Evolutionary conservation across 1,139 yeast species (phyloP), one percentile per base, ranked within the genome.

Genomic region (Ogataea hybrid): DNA sequence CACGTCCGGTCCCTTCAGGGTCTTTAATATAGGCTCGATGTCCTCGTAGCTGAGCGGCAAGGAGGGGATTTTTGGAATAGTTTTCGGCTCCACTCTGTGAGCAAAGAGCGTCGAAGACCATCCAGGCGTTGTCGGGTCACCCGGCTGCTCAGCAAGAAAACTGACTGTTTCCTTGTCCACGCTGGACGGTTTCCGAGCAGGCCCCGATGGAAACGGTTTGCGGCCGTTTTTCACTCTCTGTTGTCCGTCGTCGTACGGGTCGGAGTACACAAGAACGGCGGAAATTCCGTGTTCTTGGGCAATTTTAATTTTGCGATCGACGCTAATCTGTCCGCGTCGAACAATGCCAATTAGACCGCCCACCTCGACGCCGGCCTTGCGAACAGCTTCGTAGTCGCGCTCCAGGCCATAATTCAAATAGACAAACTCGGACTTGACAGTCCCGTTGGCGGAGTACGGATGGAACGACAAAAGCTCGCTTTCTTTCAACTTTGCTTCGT

Each of bases 81-180:
- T 72, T 16, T 58, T 54, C 0, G 79, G 75, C 16, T 67, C 56
- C 6, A 57, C 45, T 36, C 76, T 56, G 41, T 62, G 68, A 7
- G 66, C 64, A 30, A 61, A 57, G 17, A 58, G 48, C 28, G 63
- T 61, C 8, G 71, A 58, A n/a, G 77, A 61, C 63, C 66, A 70
- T 3, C 74, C 75, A 2, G 85, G 80, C 30, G 84, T 80, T 1
- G 89, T 80, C 28, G 90, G 90, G 57, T 83, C 90, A 17, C 90
- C 90, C 0, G 88, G 87, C 23, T 64, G 65, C 25, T 75, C 78
- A 5, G 79, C 75, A 43, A 79, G 69, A 49, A 70, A 79, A 48
- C 72, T 80, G 1, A 77, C 82, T 11, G 84, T 71, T 5, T 76
- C 81, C 55, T 83, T 68, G 57, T 75, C 77, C 27, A 79, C 71